Percentiles rank a stretch among this genome's conserved stretches.
phyloP scores from a whole-genome alignment of 441 rosid species.

The Flueggea neowawraea region DNA sequence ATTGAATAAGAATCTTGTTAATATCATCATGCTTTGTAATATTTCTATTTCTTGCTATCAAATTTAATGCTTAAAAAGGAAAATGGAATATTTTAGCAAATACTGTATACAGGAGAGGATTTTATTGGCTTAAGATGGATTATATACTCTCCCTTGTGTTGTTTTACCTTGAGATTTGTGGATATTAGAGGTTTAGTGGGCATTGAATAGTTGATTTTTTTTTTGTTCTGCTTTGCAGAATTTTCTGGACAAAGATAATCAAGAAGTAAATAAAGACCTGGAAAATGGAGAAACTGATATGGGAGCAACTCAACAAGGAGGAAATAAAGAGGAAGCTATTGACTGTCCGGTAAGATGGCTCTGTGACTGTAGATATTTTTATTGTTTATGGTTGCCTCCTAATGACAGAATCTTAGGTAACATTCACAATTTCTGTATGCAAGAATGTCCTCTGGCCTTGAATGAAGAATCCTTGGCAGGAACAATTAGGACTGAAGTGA shows the following conservation, averaged over 20 bases:
- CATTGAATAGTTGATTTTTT: background rate
- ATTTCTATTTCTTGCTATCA: too few species aligned
- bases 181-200: background rate
- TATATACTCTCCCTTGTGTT: background rate
- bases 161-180: background rate
- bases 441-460: too few species aligned
- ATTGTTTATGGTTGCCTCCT: too few species aligned
- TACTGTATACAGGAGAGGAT: too few species aligned
- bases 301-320: conserved; percentile 9
- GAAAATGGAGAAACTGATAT: background rate
- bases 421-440: too few species aligned
- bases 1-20: too few species aligned
- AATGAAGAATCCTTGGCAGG: too few species aligned
- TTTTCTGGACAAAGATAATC: conserved; percentile 15
- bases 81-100: too few species aligned
- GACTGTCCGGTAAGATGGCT: background rate
- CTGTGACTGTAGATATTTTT: background rate
- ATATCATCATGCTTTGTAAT: too few species aligned
- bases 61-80: too few species aligned
- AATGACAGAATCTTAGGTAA: too few species aligned
- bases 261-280: conserved; percentile 8
- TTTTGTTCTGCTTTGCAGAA: conserved; percentile 16
- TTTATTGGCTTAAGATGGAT: background rate
- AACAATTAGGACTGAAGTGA: too few species aligned
- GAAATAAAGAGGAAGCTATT: background rate